Conservation (phyloP, 768 basidiomycete genomes). For the Boletus insuetus region DNA sequence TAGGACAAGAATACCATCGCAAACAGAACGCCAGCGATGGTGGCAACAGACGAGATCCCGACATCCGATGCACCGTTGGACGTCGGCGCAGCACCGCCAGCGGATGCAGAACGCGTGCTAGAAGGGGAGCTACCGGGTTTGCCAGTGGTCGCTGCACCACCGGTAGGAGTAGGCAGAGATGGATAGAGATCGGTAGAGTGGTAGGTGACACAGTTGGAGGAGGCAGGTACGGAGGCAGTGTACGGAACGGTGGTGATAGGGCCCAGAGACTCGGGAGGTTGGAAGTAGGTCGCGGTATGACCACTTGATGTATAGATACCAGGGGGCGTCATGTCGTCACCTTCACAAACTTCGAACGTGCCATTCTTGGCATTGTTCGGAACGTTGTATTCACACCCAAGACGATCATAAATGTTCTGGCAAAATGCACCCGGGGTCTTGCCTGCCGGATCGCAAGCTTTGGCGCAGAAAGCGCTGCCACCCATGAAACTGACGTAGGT, state of each 20-base stretch:
- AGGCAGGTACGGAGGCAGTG: constrained; percentile 36
- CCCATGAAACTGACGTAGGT: constrained; percentile 62
- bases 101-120: constrained; percentile 13
- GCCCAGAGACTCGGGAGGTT: constrained; percentile 48
- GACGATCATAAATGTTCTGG: constrained; percentile 71
- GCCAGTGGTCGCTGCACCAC: neutral
- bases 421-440: constrained; percentile 54
- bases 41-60: constrained; percentile 31
- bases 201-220: constrained; percentile 43
- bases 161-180: constrained; percentile 13
- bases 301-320: constrained; percentile 49
- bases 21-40: constrained; percentile 31
- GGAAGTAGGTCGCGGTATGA: constrained; percentile 40
- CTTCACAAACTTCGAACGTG: constrained; percentile 62
- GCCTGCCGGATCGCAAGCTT: constrained; percentile 61
- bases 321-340: constrained; percentile 61
- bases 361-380: constrained; percentile 60
- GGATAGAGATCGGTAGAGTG: constrained; percentile 37
- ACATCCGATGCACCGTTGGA: constrained; percentile 18
- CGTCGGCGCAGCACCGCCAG: constrained; percentile 16
- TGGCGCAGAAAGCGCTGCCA: constrained; percentile 60
- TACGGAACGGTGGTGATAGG: constrained; percentile 46
- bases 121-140: neutral
- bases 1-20: constrained; percentile 37
- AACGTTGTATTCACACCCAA: constrained; percentile 72